Evolutionary conservation across 2,329 filamentous ascomycete genomes (phyloP).

Genomic region (Sporothrix humicola): DNA sequence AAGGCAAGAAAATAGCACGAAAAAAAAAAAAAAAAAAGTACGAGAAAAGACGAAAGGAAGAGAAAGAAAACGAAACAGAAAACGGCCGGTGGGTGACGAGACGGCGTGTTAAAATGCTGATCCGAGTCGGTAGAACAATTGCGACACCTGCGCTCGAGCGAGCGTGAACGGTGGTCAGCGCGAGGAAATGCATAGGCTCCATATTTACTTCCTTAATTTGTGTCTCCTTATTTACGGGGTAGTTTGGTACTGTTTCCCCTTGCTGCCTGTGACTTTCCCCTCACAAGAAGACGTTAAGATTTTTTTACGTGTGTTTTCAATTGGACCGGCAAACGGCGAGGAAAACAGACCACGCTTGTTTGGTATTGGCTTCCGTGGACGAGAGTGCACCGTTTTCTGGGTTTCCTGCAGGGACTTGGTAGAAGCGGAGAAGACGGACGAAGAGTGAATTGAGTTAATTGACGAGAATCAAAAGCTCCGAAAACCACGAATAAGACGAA

Average conservation of each 20-base stretch:
- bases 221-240: neutral
- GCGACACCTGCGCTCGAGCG: neutral
- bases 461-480: neutral
- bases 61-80: neutral
- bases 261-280: neutral
- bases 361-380: neutral
- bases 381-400: neutral
- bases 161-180: too few species aligned
- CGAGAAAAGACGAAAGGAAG: neutral
- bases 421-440: conserved; percentile 9
- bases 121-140: conserved; percentile 4
- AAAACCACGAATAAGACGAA: conserved; percentile 6
- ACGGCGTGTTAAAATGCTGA: neutral
- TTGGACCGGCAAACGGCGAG: neutral
- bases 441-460: too few species aligned
- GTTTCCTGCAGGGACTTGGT: neutral
- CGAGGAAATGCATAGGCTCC: neutral
- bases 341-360: neutral
- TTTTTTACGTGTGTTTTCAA: neutral
- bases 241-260: neutral
- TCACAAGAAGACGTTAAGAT: conserved; percentile 2
- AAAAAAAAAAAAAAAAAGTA: neutral
- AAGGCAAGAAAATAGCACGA: neutral
- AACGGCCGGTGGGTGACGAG: conserved; percentile 12
- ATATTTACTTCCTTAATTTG: neutral